Evolutionary conservation across 768 basidiomycete species (phyloP).

Genomic region (Pleurotus giganteus): DNA sequence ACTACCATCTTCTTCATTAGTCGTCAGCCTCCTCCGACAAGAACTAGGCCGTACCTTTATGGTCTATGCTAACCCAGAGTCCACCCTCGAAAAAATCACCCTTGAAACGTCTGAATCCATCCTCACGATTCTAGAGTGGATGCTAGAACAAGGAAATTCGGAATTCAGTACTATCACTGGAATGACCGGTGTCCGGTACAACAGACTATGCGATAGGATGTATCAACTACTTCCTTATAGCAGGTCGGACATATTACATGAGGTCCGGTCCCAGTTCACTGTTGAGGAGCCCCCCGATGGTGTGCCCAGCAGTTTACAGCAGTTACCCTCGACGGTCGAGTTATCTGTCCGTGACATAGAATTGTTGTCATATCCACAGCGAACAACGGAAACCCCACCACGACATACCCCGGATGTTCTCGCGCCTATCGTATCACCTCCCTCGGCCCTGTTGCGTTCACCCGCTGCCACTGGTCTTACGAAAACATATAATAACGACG

Average conservation of each 20-base stretch:
- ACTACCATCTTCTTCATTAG: conserved; percentile 12
- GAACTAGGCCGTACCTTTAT: conserved; percentile 35
- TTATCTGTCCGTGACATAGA: conserved; percentile 48
- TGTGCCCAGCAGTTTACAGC: not conserved
- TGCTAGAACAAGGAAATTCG: conserved; percentile 40
- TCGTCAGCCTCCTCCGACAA: conserved; percentile 25
- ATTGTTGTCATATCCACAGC: conserved; percentile 40
- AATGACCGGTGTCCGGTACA: conserved; percentile 45
- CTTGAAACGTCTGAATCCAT: conserved; percentile 34
- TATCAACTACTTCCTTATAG: conserved; percentile 20
- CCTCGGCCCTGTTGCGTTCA: conserved; percentile 65
- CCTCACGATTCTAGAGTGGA: conserved; percentile 54
- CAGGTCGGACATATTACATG: conserved; percentile 10
- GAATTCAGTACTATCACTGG: conserved; percentile 47
- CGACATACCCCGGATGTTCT: conserved; percentile 43
- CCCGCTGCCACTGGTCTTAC: conserved; percentile 76
- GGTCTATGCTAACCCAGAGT: conserved; percentile 23
- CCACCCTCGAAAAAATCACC: conserved; percentile 24
- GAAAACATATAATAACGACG: conserved; percentile 78
- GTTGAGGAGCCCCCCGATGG: conserved; percentile 34
- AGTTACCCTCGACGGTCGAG: conserved; percentile 31
- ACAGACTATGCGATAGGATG: conserved; percentile 42
- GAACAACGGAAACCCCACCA: conserved; percentile 52
- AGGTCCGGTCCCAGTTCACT: conserved; percentile 27
- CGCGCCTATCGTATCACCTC: conserved; percentile 62